Evolutionary conservation across 495 filamentous ascomycete genomes (phyloP), one percentile per base, ranked within the genome.

Genomic region (Monascus purpureus): DNA sequence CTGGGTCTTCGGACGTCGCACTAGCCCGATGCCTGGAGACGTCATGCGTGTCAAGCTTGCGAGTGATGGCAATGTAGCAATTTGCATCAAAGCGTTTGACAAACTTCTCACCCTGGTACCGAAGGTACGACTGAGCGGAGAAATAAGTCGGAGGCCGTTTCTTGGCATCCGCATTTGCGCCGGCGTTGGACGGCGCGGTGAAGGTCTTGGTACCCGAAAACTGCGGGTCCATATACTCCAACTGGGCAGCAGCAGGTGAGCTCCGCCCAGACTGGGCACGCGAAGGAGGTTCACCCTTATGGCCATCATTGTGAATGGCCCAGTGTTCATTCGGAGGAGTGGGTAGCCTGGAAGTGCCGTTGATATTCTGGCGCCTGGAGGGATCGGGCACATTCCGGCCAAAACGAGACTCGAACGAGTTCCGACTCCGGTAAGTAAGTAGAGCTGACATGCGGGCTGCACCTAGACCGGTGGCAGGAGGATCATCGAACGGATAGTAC

Each of bases 31-130:
- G 67, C 14, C 85, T 70, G 13, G 82, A 86, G 17, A 97, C 72
- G 49, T 97, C 90, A 50, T 97, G 90, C 2, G 90, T 97, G 47
- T 97, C 90, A n/a, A 97, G 75, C 55, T 97, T 97, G 37, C 90
- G 82, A 4, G 90, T 96, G 52, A 96, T 94, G 38, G 90, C 86
- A 36, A 97, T 96, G 59, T 97, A 97, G 61, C 90, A 96, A 50
- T 97, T 97, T 40, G 83, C 80, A 55, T 97, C 90, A 49, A 95
- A 97, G 5, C 90, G 77, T 47, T 83, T 85, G 39, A 95, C 88
- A 49, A 97, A 97, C 54, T 97, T 97, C 33, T 77, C 71, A 25
- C 82, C 88, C 58, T 97, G 90, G 55, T 97, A 97, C n/a, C 90
- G 80, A 5, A 97, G 79, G 51, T 97, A 97, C 1, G 83, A 93